Base-by-base conservation (phyloP, 805 yeast genomes). In the Candida alai region DNA sequence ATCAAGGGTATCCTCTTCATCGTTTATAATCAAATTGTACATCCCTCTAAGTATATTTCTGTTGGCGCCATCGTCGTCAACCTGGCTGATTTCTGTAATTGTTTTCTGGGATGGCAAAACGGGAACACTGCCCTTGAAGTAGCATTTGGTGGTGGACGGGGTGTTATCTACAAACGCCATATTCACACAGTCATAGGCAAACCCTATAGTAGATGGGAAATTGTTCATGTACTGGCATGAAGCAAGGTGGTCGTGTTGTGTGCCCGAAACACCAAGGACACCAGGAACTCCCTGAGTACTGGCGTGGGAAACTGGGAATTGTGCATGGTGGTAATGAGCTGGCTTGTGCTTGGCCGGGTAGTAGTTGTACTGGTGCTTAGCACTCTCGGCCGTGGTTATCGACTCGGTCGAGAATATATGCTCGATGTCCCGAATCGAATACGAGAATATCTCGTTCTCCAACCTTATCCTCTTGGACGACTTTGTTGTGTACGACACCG, bases 341-440 rank as follows among this genome's bases (percentile, higher is more conserved):
- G 20, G 15, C 16, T n/a, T 12, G 14, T 19, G 28, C 16, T 17
- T 17, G 6, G 28, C 19, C 6, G 15, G 15, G 15, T 13, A 32
- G 5, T 4, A 15, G 14, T 6, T 4, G 15, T 15, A 21, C 9
- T 32, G 32, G 31, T 9, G 14, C 11, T 11, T 21, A 11, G 15
- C 5, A 17, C 19, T 23, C 8, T 28, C 32, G 6, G 15, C 31
- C 11, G 32, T 28, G 10, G 32, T 28, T 6, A 28, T 23, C n/a
- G 32, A 28, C 13, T 35, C 36, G 6, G 18, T n/a, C 34, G 40
- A 31, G 24, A 51, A 45, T 54, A 52, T 51, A 15, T 40, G 32
- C 30, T 51, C 54, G 6, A 52, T 52, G 32, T 52, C 57, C 28
- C 44, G 37, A 23, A 52, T 49, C 13, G 54, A 47, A 17, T 46